Evolutionary conservation across 768 basidiomycete genomes (phyloP), one percentile per base, ranked within the genome.

Genomic region (Xerocomellus intermedius): DNA sequence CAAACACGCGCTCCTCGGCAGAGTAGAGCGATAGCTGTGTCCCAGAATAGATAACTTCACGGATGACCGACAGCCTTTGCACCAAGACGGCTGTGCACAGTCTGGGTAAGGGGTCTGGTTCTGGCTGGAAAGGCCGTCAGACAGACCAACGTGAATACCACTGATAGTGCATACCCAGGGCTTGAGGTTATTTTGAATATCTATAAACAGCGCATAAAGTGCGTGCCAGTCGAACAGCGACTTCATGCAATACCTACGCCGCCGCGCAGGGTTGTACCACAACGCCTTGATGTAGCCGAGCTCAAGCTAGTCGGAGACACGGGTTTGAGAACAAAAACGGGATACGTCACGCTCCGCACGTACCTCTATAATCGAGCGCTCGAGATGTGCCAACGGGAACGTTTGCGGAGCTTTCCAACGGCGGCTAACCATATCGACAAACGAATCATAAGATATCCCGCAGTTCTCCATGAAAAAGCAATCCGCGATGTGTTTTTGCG

Each of bases 11-110:
- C 64, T 94, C 91, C 41, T 87, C 81, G 1, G 77, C 68, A 21
- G 81, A 75, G 62, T 91, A 90, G 8, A 94, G 68, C 42, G 89
- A 86, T 21, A 91, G 69, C 67, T 92, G 89, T 57, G 89, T 87
- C 2, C 88, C 91, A 2, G 89, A 85, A 42, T 86, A 73, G 5
- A 91, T 69, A 14, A 94, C 75, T 59, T 93, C 89, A 37, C 82
- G 79, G 4, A 89, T 76, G 10, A 79, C 70, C 5, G 79, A 72
- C 17, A 90, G 68, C 42, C 89, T 79, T 77, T 83, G 84, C n/a
- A 81, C 51, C 5, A 85, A 70, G 4, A 82, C 77, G 0, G 75
- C 75, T 7, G 53, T 58, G 30, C 61, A 58, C 14, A 69, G 6
- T 32, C 47, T 52, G 9, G 38, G 32, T 8, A 68, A 44, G 8